Percentiles rank a stretch among this genome's conserved stretches.
Evolutionary conservation across 192 early-diverging fungal species (phyloP).

Genomic region (Coemansia nantahalensis): DNA sequence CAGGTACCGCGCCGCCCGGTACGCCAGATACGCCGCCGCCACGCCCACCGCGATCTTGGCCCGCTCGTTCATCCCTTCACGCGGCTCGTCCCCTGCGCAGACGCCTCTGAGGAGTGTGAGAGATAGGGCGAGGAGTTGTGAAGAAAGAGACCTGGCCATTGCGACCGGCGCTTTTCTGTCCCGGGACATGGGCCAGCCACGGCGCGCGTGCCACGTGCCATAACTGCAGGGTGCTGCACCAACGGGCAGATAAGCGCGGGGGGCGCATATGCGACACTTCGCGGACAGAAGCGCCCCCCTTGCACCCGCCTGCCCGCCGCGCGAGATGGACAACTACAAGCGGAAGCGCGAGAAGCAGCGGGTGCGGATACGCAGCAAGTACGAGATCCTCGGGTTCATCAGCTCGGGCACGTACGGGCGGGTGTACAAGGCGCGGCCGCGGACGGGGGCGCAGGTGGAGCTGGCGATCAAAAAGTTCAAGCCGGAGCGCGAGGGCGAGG

Average conservation of each 20-base stretch:
- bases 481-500: conserved; percentile 89
- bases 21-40: conserved; percentile 16
- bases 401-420: conserved; percentile 96
- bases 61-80: not conserved
- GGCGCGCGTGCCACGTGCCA: no score
- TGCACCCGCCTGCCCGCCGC: no score
- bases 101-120: no score
- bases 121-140: no score
- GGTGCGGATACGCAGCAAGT: conserved; percentile 61
- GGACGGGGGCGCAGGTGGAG: conserved; percentile 55
- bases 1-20: conserved; percentile 5
- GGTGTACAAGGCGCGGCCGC: conserved; percentile 86
- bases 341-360: conserved; percentile 54
- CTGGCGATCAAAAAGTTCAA: conserved; percentile 98
- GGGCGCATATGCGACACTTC: no score
- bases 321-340: conserved; percentile 51
- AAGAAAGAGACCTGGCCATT: no score
- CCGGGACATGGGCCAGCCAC: no score
- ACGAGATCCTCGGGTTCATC: conserved; percentile 87
- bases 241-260: no score
- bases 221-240: no score
- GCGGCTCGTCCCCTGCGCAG: no score
- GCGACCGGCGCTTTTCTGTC: no score
- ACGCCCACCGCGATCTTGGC: not conserved
- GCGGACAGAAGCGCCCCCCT: no score